Evolutionary conservation across 2,329 filamentous ascomycete species (phyloP).

Genomic region (Aspergillus flavus): DNA sequence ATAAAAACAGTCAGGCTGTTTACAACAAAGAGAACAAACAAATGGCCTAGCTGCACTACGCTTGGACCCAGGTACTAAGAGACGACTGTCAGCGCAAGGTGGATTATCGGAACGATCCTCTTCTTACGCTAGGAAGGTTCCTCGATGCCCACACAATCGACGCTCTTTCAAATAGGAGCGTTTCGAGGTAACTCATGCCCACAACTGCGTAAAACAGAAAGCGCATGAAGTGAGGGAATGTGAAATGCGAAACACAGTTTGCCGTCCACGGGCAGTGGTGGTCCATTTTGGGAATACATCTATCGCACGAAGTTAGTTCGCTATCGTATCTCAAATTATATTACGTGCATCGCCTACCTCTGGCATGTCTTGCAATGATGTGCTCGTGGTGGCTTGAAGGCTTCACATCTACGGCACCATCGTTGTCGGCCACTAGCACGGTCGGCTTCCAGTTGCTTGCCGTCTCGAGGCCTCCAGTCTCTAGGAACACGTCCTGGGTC

Average conservation of each 20-base stretch:
- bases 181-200: conserved; percentile 61
- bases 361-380: conserved; percentile 68
- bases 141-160: conserved; percentile 58
- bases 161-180: conserved; percentile 55
- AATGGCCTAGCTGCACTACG: conserved; percentile 53
- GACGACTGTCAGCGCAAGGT: neutral
- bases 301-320: conserved; percentile 24
- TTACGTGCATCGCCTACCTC: conserved; percentile 45
- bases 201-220: conserved; percentile 62
- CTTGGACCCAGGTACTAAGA: conserved; percentile 61
- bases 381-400: conserved; percentile 62
- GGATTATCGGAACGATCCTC: neutral
- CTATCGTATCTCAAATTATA: neutral
- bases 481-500: conserved; percentile 59
- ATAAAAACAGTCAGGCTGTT: conserved; percentile 62
- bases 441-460: conserved; percentile 23
- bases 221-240: conserved; percentile 66
- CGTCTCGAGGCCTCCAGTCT: conserved; percentile 37
- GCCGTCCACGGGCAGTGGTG: conserved; percentile 69
- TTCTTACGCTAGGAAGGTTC: conserved; percentile 59
- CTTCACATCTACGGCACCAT: conserved; percentile 66
- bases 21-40: conserved; percentile 56
- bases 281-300: conserved; percentile 67
- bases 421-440: conserved; percentile 37
- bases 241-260: conserved; percentile 68